Base-by-base conservation (phyloP, 129 eudicot species). In the Glebionis coronaria region DNA sequence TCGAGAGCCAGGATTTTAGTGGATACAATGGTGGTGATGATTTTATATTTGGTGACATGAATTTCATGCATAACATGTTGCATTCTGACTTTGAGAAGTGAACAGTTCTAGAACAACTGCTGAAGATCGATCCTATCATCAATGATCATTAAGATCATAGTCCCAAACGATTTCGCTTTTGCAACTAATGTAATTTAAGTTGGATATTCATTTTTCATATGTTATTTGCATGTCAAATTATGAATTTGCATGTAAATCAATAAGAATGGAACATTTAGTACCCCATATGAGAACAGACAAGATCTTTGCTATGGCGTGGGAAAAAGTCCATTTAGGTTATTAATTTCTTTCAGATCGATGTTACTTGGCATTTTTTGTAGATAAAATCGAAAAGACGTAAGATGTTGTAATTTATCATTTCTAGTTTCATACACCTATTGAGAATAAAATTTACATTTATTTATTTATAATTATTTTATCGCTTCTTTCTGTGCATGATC, bases 41-140 rank as follows among this genome's bases (percentile, higher is more conserved):
- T 47, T 75, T 81, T 65, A 77, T 85, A 4, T 83, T 89, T 11
- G 90, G 82, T 20, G 87, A 83, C 65, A 59, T 89, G 60, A 73
- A 73, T 70, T 81, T 85, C 68, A 81, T 85, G 85, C 82, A 82
- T 49, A 88, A 71, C 71, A 78, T 83, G 87, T 40, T 85, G 62
- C 87, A 86, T 59, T 78, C 81, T 55, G 83, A 85, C 44, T 85
- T 79, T 29, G 78, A 78, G 29, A 72, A 67, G 63, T 78, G 77
- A 77, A 27, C 73, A 51, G 2, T 28, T 15, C 21, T 20, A 44
- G 3, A n/a, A 53, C 6, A 21, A 70, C 29, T 13, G 16, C 46
- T 29, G 9, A 31, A 31, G 40, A 4, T 0, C 28, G n/a, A 13
- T 3, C 25, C 19, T 15, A 25, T 56, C 46, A 1, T 12, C 55